Evolutionary conservation across 768 basidiomycete genomes (phyloP), one percentile per base, ranked within the genome.

Genomic region (Agrocybe praecox): DNA sequence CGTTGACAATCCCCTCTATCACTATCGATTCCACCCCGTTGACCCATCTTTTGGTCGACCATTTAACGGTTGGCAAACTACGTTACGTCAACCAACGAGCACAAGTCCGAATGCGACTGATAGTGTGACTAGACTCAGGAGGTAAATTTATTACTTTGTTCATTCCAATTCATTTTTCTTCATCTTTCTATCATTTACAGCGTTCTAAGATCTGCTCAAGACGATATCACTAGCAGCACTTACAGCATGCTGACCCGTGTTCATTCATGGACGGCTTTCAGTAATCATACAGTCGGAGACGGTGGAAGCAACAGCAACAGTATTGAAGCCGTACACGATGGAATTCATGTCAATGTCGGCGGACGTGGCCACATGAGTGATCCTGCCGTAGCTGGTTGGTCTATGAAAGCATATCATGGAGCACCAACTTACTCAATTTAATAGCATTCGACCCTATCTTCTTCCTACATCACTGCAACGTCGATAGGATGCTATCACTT

Each of bases 391-490:
- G 78, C 79, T 18, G 78, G 78, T 78, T 29, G 49, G 69, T 56
- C 24, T 44, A 36, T 40, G 42, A 29, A 49, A 48, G 32, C 12
- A 40, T 15, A 40, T 14, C 36, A 40, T 40, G 6, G 5, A 40
- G 14, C 6, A 12, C 6, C 6, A 40, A n/a, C n/a, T 40, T 17
- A n/a, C 34, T 33, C 14, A 34, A 21, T 3, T 40, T 6, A 15
- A 4, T n/a, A 79, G 81, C 70, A 0, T 80, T 81, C 56, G 83
- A 84, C 61, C 80, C 81, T 0, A 76, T 82, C 58, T 83, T 85
- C 71, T 83, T 74, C 66, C 62, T 84, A 57, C 83, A 84, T 58
- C 83, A 85, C 61, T 60, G 66, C 57, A 80, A 85, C 46, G 80
- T 83, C 23, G 83, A 85, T 56, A 77, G 82, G 22, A n/a, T 82